Evolutionary conservation across 495 filamentous ascomycete species (phyloP), one percentile per base, ranked within the genome.

Genomic region (Cairneyella variabilis): DNA sequence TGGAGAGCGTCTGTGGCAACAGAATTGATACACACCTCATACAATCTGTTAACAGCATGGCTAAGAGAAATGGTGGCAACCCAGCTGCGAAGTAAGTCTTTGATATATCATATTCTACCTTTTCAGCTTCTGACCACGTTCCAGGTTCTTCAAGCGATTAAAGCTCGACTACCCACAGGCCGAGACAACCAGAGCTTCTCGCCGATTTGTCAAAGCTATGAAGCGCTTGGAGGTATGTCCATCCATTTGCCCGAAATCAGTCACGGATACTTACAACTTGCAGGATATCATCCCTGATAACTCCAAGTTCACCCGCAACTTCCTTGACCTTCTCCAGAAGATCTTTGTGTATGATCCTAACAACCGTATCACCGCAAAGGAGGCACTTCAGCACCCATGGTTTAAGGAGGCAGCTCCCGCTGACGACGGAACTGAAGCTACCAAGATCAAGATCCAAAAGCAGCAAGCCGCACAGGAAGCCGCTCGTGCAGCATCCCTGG

Each of bases 281-380:
- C 58, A 98, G 91, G 90, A 96, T 45, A 93, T 93, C 54, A 96
- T 97, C 34, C 91, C 92, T 4, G 73, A 79, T 2, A 86, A 73
- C 27, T 92, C 75, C 44, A 71, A 76, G 4, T 98, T 97, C 72
- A 85, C 95, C 63, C 76, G 77, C 45, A 78, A 85, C 39, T 97
- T 98, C 69, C 76, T 96, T 23, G 91, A 97, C 64, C 79, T 98
- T 3, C 73, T 98, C 1, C 78, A 83, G 55, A 85, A 82, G 58
- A 98, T 98, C 56, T 98, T 98, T 62, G 85, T 96, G 25, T 98
- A 98, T 67, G 91, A 98, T 57, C 91, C 95, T 2, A 84, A 83
- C 41, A 79, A 86, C 51, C 83, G 93, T 25, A 95, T 98, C 61
- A 95, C 89, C 3, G 93, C 93, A 49, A 90, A 95, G 59, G 73